Base-by-base conservation (phyloP, 176 grass and related monocot genomes). In the Cocos nucifera region DNA sequence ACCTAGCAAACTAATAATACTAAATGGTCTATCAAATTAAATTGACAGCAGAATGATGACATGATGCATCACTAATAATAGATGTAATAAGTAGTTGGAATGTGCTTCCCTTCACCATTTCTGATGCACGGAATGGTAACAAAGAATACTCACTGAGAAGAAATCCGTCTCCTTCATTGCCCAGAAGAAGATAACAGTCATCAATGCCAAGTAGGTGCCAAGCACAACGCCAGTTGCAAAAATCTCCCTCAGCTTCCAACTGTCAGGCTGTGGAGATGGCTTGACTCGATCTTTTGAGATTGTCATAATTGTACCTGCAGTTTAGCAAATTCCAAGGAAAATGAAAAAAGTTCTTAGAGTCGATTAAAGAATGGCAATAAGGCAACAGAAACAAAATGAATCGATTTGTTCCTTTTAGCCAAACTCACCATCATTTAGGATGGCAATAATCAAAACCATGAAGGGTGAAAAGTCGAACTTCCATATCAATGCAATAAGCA, bases 401-500 rank as follows among this genome's bases (percentile, higher is more conserved):
- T 21, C 3, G 1, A 22, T 15, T 25, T 27, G 29, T 30, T 15
- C 15, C 7, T 21, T 10, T 22, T 9, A 17, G 16, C 51, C 26
- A 9, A 68, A 68, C 28, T 68, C 27, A 68, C 65, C 65, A 17
- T 68, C 65, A 68, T 68, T 68, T 39, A 68, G 65, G 18, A 68
- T 68, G 51, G 65, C 65, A 68, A 68, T 68, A 53, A 68, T 68
- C 53, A 68, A 68, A 68, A 68, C 65, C 65, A 68, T 68, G 52
- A 68, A 68, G 39, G 65, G 65, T 1, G 65, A 68, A 24, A 68
- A 68, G 26, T 68, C 65, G 21, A 56, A 68, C 35, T 68, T 56
- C 65, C 65, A 68, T 56, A 68, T 68, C 12, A 68, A 53, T 21
- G 65, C 65, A 68, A 68, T 68, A 16, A 68, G 52, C 65, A 68